phyloP scores from a whole-genome alignment of 106 monocot species.

The Gastrodia elata region DNA sequence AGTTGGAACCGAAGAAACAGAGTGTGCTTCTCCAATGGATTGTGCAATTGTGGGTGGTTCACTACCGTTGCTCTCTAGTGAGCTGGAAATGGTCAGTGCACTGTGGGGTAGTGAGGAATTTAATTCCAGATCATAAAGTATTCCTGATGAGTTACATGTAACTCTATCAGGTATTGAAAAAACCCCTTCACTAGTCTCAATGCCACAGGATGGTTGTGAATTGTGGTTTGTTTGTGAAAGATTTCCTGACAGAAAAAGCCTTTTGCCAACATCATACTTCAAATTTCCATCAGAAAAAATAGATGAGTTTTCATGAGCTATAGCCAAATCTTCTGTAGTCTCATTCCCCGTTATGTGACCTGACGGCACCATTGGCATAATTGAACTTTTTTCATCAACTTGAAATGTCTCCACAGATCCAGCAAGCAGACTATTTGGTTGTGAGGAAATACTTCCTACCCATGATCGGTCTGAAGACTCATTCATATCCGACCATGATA shows the following conservation, averaged over 20 bases:
- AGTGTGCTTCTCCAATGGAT: slow-evolving; percentile 21
- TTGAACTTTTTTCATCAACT: slow-evolving; percentile 14
- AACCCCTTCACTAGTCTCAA: slow-evolving; percentile 9
- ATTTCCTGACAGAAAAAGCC: slow-evolving; percentile 12
- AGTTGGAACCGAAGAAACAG: slow-evolving; percentile 18
- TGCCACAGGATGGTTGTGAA: slow-evolving; percentile 2
- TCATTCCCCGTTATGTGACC: slow-evolving; percentile 16
- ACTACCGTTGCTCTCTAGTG: slow-evolving; percentile 22
- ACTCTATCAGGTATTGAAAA: slow-evolving; percentile 8
- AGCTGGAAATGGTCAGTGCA: slow-evolving; percentile 23
- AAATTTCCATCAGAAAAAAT: slow-evolving; percentile 14
- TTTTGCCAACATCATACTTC: slow-evolving; percentile 16
- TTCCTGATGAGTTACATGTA: slow-evolving; percentile 10
- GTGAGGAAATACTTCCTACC: slow-evolving; percentile 17
- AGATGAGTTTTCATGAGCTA: slow-evolving; percentile 13
- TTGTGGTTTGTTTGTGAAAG: slow-evolving; percentile 7
- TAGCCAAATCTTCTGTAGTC: slow-evolving; percentile 11
- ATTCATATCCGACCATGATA: slow-evolving; percentile 34
- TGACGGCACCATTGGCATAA: slow-evolving; percentile 18
- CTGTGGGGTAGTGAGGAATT: slow-evolving; percentile 14
- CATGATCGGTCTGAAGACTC: slow-evolving; percentile 29
- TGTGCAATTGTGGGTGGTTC: slow-evolving; percentile 19
- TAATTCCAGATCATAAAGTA: slow-evolving; percentile 25
- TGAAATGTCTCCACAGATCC: slow-evolving; percentile 13
- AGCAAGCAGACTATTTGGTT: slow-evolving; percentile 20